Conservation (phyloP, 2,329 filamentous ascomycete species). For the Aureobasidium sp. region DNA sequence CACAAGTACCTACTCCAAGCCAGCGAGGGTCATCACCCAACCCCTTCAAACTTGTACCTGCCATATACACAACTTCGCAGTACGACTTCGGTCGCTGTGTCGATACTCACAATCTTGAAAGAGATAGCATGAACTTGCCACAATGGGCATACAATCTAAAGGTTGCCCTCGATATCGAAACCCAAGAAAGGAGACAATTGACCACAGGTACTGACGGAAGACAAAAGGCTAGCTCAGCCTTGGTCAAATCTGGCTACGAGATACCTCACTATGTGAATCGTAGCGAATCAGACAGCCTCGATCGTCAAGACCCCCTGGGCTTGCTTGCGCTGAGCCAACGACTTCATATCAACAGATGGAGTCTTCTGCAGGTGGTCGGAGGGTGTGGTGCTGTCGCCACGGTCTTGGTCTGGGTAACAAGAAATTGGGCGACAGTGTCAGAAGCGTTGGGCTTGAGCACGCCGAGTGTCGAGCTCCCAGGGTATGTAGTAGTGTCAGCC, state of each 20-base stretch:
- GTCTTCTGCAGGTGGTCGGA: constrained; percentile 10
- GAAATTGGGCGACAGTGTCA: constrained; percentile 10
- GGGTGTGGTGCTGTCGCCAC: constrained; percentile 12
- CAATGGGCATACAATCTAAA: constrained; percentile 80
- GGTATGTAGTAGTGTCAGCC: constrained; percentile 5
- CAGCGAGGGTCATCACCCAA: not conserved
- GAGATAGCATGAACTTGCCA: constrained; percentile 29
- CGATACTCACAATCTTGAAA: not conserved
- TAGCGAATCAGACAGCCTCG: constrained; percentile 14
- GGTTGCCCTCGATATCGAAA: constrained; percentile 63
- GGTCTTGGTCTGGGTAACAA: constrained; percentile 9
- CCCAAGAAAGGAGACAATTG: constrained; percentile 21
- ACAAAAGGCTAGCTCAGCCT: not conserved
- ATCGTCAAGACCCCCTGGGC: constrained; percentile 69
- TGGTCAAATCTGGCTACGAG: not conserved
- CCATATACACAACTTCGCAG: not conserved
- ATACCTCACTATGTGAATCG: not conserved
- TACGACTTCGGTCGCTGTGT: not conserved
- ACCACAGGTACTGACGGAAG: constrained; percentile 50
- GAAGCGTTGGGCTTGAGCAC: not conserved
- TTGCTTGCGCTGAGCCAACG: constrained; percentile 55
- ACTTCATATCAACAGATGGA: constrained; percentile 1
- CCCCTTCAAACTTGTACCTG: not conserved
- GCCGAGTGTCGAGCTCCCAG: not conserved
- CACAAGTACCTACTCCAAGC: not conserved